Conservation (phyloP, 2,329 filamentous ascomycete genomes). For the Lachnellula arida region DNA sequence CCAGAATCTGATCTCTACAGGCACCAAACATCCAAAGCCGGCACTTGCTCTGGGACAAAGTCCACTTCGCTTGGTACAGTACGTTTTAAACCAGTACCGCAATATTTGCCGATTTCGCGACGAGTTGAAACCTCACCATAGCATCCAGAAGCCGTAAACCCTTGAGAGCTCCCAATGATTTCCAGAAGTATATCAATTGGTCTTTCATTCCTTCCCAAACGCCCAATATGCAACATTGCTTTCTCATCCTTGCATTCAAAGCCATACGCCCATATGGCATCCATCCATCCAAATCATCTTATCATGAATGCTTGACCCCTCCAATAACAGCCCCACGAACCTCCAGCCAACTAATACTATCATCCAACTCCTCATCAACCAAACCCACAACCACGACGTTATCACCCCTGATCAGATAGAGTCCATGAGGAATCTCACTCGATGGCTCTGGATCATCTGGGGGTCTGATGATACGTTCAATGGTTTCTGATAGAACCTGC, state of each 20-base stretch:
- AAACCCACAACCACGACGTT: constrained; percentile 88
- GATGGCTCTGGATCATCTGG: constrained; percentile 79
- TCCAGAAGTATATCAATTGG: neutral
- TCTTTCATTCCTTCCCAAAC: constrained; percentile 18
- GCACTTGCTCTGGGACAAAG: too few species aligned
- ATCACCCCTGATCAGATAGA: constrained; percentile 91
- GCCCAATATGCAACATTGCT: constrained; percentile 31
- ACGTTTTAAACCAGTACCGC: too few species aligned
- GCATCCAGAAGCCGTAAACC: neutral
- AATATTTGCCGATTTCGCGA: too few species aligned
- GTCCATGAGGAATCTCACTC: constrained; percentile 73
- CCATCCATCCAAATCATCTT: neutral
- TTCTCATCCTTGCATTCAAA: constrained; percentile 2
- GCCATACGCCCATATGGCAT: neutral
- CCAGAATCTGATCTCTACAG: too few species aligned
- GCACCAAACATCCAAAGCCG: too few species aligned
- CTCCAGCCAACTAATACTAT: constrained; percentile 86
- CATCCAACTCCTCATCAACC: constrained; percentile 84
- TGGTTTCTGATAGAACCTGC: constrained; percentile 72
- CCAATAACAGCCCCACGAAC: constrained; percentile 83
- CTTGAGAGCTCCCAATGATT: neutral
- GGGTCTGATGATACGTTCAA: constrained; percentile 86
- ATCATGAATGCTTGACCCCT: constrained; percentile 69
- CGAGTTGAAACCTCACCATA: too few species aligned
- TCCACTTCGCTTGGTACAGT: too few species aligned